These are phyloP conservation scores for Aspergillus steynii DNA, from an alignment of 495 filamentous ascomycete genomes.

Conservation along the genomic window DNA sequence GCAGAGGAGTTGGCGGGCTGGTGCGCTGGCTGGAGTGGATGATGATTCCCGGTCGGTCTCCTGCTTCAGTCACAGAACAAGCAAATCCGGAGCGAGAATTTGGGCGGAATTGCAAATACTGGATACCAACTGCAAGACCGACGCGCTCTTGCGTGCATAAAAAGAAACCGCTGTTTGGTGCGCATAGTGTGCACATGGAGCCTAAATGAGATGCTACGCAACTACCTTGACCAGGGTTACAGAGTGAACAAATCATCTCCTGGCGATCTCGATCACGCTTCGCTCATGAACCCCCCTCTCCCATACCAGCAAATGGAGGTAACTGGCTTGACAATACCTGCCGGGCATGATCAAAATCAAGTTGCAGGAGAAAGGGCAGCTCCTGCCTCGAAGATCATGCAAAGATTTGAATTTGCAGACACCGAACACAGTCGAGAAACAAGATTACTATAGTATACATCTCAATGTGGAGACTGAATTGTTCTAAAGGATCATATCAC, in stretches of 20 bases:
- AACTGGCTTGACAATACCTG: too few relatives aligned
- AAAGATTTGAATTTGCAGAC: neutral
- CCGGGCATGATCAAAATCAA: too few relatives aligned
- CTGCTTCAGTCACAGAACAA: neutral
- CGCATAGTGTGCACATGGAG: neutral
- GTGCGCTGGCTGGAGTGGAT: constrained; percentile 64
- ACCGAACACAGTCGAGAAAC: constrained; percentile 1
- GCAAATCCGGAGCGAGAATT: neutral
- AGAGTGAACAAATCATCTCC: neutral
- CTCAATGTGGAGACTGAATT: constrained; percentile 23
- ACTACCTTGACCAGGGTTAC: neutral
- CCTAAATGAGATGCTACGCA: neutral
- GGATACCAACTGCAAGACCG: neutral
- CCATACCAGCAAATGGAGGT: too few relatives aligned
- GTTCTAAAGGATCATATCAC: constrained; percentile 32
- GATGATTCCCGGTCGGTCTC: constrained; percentile 12
- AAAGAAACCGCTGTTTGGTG: neutral
- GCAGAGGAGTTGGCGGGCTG: constrained; percentile 75
- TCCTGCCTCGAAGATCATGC: neutral
- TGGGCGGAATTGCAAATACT: neutral
- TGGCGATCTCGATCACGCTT: neutral
- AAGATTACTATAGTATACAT: constrained; percentile 31
- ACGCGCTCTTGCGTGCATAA: neutral
- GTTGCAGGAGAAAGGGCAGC: too few relatives aligned
- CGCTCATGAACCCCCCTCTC: too few relatives aligned